phyloP scores from a whole-genome alignment of 495 filamentous ascomycete species.

The Schizothecium vesticola region DNA sequence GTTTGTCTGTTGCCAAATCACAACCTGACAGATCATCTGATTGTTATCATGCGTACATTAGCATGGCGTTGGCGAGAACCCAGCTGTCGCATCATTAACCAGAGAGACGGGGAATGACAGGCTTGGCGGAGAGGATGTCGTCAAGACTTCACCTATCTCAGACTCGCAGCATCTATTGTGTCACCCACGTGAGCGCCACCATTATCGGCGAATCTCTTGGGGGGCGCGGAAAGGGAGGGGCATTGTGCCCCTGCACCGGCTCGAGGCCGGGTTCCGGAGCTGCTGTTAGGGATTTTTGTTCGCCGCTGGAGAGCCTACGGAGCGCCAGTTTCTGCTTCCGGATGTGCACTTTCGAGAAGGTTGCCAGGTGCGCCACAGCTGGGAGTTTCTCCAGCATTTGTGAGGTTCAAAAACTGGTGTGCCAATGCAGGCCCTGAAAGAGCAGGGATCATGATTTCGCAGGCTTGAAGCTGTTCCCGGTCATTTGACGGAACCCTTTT shows the following conservation, averaged over 20 bases:
- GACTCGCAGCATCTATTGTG: neutral
- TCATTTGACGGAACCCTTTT: neutral
- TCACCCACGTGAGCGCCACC: neutral
- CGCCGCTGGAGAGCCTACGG: neutral
- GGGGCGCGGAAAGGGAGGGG: constrained; percentile 2
- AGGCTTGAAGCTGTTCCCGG: neutral
- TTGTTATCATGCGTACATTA: constrained; percentile 1
- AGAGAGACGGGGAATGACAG: neutral
- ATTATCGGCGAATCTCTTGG: neutral
- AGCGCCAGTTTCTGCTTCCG: neutral
- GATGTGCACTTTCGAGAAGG: neutral
- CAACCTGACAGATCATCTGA: constrained; percentile 12
- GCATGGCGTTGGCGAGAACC: neutral
- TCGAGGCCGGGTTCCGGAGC: neutral
- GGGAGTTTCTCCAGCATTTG: neutral
- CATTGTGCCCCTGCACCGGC: constrained; percentile 28
- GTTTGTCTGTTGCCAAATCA: constrained; percentile 14
- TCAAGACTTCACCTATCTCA: neutral
- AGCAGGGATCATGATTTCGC: constrained; percentile 13
- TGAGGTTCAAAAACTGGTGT: constrained; percentile 15
- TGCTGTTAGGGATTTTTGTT: neutral
- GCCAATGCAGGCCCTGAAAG: constrained; percentile 11
- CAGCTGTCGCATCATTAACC: neutral
- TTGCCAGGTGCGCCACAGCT: neutral
- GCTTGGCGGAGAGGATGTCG: neutral